A percentile compares a stretch with the other conserved stretches of the same genome.
These are phyloP conservation scores for Agaricus blazei DNA, from an alignment of 768 basidiomycete genomes.

Conservation along the genomic window DNA sequence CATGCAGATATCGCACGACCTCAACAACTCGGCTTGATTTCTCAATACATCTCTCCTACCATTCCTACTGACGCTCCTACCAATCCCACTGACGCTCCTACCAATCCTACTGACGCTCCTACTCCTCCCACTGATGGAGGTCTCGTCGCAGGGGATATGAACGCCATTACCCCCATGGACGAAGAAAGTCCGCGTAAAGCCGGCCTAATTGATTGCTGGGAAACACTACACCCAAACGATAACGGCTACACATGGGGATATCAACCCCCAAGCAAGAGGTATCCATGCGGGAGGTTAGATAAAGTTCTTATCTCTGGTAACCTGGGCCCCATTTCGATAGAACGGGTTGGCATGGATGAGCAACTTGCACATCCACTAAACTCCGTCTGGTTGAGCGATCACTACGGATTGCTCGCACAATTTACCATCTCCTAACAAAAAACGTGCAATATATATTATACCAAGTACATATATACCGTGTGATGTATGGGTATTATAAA, in stretches of 20 bases:
- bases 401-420: constrained; percentile 4
- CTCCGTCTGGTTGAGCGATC: constrained; percentile 5
- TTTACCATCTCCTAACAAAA: not conserved
- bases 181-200: not conserved
- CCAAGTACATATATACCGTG: too few relatives aligned
- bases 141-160: constrained; percentile 9
- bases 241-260: constrained; percentile 6
- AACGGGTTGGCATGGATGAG: not conserved
- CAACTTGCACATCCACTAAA: not conserved
- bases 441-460: too few relatives aligned
- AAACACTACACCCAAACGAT: constrained; percentile 1
- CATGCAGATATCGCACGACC: constrained; percentile 4
- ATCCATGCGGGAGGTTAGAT: constrained; percentile 3
- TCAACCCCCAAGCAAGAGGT: not conserved
- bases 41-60: not conserved
- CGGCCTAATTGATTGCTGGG: constrained; percentile 3
- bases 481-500: too few relatives aligned
- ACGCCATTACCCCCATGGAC: constrained; percentile 4
- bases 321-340: constrained; percentile 1
- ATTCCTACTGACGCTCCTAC: too few relatives aligned
- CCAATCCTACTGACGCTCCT: too few relatives aligned
- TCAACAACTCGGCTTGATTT: not conserved
- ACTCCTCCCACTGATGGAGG: not conserved
- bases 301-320: constrained; percentile 6
- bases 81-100: too few relatives aligned